These are phyloP conservation scores for Phlyctochytrium bullatum DNA, from an alignment of 192 early-diverging fungal genomes.

Conservation along the genomic window DNA sequence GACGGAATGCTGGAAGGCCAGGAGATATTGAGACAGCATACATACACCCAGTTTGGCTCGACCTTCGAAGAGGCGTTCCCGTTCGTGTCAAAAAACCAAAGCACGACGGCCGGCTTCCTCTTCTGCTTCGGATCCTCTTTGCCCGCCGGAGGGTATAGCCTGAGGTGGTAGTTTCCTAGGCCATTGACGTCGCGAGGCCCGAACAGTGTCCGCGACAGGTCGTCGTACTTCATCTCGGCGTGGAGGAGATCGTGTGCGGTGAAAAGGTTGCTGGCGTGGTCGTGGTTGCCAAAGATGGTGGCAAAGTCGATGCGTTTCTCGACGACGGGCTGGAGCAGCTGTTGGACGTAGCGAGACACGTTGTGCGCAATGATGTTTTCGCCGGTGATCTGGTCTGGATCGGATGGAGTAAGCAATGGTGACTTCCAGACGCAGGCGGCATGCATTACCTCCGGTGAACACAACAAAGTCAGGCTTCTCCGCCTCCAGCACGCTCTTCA, in stretches of 20 bases:
- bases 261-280: constrained; percentile 3
- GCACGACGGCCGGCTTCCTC: constrained; percentile 1
- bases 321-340: background rate
- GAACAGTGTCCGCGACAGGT: background rate
- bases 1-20: too few species aligned
- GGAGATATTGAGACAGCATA: background rate
- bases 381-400: constrained; percentile 4
- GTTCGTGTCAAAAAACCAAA: constrained; percentile 17
- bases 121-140: background rate
- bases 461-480: constrained; percentile 12
- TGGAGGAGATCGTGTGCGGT: background rate
- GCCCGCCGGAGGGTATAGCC: background rate
- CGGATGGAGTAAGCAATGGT: background rate
- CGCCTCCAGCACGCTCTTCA: constrained; percentile 3
- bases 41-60: constrained; percentile 6
- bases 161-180: constrained; percentile 6
- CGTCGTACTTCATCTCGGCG: constrained; percentile 1
- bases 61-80: background rate
- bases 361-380: constrained; percentile 13
- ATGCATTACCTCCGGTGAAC: constrained; percentile 9
- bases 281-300: constrained; percentile 20
- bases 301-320: background rate
- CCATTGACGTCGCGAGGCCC: constrained; percentile 9
- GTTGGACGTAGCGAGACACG: constrained; percentile 3
- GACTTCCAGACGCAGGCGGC: too few species aligned